Evolutionary conservation across 1,139 yeast species (phyloP).

Genomic region (Debaryomycetaceae sp.): DNA sequence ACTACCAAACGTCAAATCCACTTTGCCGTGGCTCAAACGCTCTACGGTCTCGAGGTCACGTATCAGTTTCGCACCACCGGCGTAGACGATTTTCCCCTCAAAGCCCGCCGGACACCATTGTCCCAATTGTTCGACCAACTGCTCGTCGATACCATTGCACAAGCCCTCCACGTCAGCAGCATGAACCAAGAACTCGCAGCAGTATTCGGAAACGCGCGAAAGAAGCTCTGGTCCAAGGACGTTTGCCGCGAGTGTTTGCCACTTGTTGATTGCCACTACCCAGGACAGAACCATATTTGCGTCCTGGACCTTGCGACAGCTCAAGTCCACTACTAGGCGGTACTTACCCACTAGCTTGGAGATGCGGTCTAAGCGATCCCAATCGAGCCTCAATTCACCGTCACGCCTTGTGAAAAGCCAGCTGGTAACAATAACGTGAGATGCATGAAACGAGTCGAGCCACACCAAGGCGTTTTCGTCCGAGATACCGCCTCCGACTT

Average conservation of each 20-base stretch:
- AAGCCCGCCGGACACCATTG: constrained; percentile 59
- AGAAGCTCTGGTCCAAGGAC: constrained; percentile 46
- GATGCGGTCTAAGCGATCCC: constrained; percentile 40
- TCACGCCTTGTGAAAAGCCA: constrained; percentile 53
- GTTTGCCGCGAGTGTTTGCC: constrained; percentile 81
- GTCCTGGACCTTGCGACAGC: constrained; percentile 51
- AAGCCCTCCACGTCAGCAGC: constrained; percentile 98
- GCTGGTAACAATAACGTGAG: constrained; percentile 85
- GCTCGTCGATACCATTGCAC: constrained; percentile 82
- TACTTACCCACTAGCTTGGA: constrained; percentile 48
- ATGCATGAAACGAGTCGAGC: constrained; percentile 55
- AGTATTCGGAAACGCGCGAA: constrained; percentile 43
- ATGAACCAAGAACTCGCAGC: constrained; percentile 82
- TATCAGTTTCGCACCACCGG: constrained; percentile 86
- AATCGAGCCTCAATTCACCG: constrained; percentile 36
- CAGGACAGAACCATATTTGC: constrained; percentile 34
- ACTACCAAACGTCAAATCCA: constrained; percentile 87
- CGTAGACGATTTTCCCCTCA: constrained; percentile 73
- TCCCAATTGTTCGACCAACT: constrained; percentile 58
- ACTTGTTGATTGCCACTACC: constrained; percentile 94
- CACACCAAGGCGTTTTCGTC: constrained; percentile 62
- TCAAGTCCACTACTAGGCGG: constrained; percentile 75
- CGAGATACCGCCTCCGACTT: constrained; percentile 90
- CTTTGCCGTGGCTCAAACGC: constrained; percentile 61
- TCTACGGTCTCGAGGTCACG: constrained; percentile 59